phyloP scores from a whole-genome alignment of 352 stramenopile species.

The Phytophthora hibernalis region DNA sequence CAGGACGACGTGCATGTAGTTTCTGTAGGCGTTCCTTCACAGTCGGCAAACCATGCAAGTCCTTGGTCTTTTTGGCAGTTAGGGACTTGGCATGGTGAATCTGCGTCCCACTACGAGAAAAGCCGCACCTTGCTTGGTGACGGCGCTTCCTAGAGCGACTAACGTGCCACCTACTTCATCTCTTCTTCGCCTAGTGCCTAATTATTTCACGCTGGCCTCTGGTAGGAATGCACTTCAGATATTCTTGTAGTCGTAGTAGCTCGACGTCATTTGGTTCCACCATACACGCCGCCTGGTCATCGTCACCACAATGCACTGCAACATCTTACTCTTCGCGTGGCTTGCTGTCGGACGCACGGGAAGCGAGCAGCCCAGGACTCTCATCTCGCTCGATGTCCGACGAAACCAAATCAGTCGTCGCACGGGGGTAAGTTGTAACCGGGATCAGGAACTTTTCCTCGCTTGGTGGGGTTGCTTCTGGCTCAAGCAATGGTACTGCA shows the following conservation, averaged over 20 bases:
- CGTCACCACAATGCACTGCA: no score
- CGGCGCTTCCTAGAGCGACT: not conserved
- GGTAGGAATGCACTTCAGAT: not conserved
- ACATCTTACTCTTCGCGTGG: no score
- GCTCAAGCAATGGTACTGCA: no score
- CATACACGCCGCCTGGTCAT: not conserved
- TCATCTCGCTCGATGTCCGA: not conserved
- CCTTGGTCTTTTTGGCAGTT: not conserved
- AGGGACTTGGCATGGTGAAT: not conserved
- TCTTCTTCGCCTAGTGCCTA: not conserved
- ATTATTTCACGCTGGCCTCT: not conserved
- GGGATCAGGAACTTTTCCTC: no score
- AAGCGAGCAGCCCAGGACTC: no score
- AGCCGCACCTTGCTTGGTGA: not conserved
- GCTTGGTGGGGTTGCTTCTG: no score
- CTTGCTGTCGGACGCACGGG: no score
- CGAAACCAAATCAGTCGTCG: no score
- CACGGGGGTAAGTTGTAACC: no score
- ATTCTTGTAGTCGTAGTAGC: not conserved
- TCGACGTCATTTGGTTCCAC: not conserved
- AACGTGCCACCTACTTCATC: not conserved
- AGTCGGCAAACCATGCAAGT: not conserved
- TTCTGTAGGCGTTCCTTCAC: not conserved
- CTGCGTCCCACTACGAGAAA: not conserved
- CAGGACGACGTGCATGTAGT: no score